Evolutionary conservation across 75 land plant genomes (phyloP).

Genomic region (Chamaecyparis obtusa): DNA sequence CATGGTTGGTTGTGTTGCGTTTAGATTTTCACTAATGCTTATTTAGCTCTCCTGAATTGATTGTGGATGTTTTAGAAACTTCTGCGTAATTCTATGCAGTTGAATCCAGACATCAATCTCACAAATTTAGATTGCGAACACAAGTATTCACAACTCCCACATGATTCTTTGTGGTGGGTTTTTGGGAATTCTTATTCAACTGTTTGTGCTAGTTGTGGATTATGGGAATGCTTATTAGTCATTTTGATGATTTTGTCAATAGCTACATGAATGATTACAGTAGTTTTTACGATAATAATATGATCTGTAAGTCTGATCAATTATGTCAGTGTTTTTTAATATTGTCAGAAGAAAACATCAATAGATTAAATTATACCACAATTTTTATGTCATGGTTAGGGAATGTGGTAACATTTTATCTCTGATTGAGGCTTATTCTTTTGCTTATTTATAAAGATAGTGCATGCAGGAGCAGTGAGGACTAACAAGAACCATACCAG

Average conservation of each 20-base stretch:
- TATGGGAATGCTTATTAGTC: background rate
- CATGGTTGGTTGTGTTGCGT: background rate
- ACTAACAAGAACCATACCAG: background rate
- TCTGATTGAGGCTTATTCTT: background rate
- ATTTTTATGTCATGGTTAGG: background rate
- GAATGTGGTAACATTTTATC: background rate
- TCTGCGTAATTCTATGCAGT: background rate
- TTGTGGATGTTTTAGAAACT: background rate
- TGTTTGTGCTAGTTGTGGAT: background rate
- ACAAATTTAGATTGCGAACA: background rate
- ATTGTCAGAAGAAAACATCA: background rate
- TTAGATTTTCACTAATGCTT: background rate
- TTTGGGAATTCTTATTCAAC: background rate
- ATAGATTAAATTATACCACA: background rate
- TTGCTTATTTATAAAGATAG: background rate
- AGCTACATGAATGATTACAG: background rate
- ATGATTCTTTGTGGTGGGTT: background rate
- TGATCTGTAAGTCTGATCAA: background rate
- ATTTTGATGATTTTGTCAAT: background rate
- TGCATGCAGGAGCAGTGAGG: background rate
- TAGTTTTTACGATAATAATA: background rate
- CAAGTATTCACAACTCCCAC: background rate
- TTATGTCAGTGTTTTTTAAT: background rate
- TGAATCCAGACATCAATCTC: background rate
- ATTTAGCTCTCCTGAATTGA: background rate